Evolutionary conservation across 2,329 filamentous ascomycete species (phyloP).

Genomic region (Fusarium circinatum): DNA sequence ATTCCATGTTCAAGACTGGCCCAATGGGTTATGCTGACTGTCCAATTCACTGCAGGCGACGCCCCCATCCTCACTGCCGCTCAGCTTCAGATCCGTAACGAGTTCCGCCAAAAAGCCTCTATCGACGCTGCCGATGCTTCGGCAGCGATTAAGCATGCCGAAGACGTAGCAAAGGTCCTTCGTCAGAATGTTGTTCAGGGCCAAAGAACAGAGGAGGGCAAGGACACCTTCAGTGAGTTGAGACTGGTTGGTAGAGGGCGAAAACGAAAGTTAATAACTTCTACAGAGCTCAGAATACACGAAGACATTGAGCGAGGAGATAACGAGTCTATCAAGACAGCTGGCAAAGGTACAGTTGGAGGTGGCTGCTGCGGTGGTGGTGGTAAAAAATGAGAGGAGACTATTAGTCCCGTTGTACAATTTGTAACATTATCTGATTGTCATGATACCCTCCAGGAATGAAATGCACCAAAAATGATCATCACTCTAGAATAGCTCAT

Average conservation of each 20-base stretch:
- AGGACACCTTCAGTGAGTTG: slow-evolving; percentile 66
- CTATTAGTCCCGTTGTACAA: slow-evolving; percentile 38
- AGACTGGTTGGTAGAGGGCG: not conserved
- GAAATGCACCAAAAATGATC: slow-evolving; percentile 36
- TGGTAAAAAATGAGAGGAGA: slow-evolving; percentile 43
- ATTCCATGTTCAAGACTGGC: too few relatives aligned
- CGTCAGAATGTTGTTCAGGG: slow-evolving; percentile 91
- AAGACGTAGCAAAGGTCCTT: slow-evolving; percentile 84
- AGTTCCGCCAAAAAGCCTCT: slow-evolving; percentile 75
- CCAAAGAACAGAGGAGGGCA: slow-evolving; percentile 55
- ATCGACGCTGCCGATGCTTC: slow-evolving; percentile 66
- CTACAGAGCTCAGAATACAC: slow-evolving; percentile 86
- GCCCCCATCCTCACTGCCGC: slow-evolving; percentile 74
- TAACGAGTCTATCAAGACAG: slow-evolving; percentile 87
- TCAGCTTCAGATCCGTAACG: slow-evolving; percentile 74
- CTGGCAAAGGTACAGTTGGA: slow-evolving; percentile 50
- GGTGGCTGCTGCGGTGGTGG: slow-evolving; percentile 48
- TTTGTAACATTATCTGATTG: slow-evolving; percentile 44
- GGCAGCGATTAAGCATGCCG: slow-evolving; percentile 78
- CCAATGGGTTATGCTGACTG: not conserved
- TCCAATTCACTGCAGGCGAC: slow-evolving; percentile 68
- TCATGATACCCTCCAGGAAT: slow-evolving; percentile 48
- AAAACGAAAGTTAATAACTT: slow-evolving; percentile 1
- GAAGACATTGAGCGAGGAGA: slow-evolving; percentile 90
- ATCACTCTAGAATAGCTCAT: slow-evolving; percentile 27